Conservation (phyloP, 768 basidiomycete genomes). For the Termitomyces eurrhizus region DNA sequence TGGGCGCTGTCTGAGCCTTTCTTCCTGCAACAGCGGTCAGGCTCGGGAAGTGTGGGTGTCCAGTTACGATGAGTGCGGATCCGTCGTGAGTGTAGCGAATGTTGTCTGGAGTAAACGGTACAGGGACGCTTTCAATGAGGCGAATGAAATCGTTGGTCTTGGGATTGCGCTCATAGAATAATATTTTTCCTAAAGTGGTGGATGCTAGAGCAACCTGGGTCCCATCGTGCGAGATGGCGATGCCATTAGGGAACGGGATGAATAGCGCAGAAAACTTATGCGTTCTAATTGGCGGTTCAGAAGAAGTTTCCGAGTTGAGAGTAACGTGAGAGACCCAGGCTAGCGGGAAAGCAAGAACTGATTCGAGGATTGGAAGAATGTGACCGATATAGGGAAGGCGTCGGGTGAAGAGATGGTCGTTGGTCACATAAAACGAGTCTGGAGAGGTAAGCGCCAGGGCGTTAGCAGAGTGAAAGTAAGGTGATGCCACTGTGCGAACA, state of each 20-base stretch:
- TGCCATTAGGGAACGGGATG: conserved; percentile 66
- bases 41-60: conserved; percentile 62
- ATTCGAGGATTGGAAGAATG: conserved; percentile 51
- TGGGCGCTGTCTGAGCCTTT: conserved; percentile 40
- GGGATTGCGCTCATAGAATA: conserved; percentile 48
- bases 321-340: conserved; percentile 57
- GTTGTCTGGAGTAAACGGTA: conserved; percentile 66
- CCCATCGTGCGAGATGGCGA: conserved; percentile 52
- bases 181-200: conserved; percentile 42
- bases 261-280: conserved; percentile 41
- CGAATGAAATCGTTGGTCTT: conserved; percentile 39
- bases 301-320: conserved; percentile 27
- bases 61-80: conserved; percentile 51
- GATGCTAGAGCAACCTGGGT: conserved; percentile 54
- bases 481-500: conserved; percentile 57
- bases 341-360: conserved; percentile 52
- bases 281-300: conserved; percentile 22
- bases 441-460: conserved; percentile 62
- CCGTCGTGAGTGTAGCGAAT: conserved; percentile 44
- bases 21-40: conserved; percentile 42
- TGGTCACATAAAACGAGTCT: conserved; percentile 66
- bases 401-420: conserved; percentile 68
- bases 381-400: conserved; percentile 52
- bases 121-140: conserved; percentile 31
- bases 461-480: conserved; percentile 63